These are phyloP conservation scores for Botrytis porri DNA, from an alignment of 2,329 filamentous ascomycete genomes.

Conservation along the genomic window DNA sequence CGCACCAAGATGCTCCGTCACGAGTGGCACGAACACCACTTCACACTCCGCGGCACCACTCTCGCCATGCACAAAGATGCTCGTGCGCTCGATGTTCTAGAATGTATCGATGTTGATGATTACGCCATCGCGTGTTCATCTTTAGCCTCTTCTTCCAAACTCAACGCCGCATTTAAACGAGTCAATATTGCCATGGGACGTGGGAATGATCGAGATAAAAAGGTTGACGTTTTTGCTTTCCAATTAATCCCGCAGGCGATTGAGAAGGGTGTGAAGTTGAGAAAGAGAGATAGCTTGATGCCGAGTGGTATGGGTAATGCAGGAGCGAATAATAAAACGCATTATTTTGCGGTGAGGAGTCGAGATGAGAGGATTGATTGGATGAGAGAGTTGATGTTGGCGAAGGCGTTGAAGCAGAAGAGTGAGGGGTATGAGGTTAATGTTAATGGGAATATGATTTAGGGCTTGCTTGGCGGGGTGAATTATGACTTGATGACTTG, in stretches of 20 bases:
- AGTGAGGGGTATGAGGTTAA: constrained; percentile 78
- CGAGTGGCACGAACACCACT: constrained; percentile 92
- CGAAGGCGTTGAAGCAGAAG: constrained; percentile 82
- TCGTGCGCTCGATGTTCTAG: constrained; percentile 53
- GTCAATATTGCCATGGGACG: constrained; percentile 55
- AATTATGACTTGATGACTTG: not conserved
- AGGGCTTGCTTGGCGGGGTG: not conserved
- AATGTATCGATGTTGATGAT: constrained; percentile 84
- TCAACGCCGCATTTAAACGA: constrained; percentile 82
- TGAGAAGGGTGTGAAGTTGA: constrained; percentile 48
- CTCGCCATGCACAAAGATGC: constrained; percentile 72
- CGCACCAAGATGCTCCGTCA: constrained; percentile 84
- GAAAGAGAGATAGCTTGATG: constrained; percentile 42
- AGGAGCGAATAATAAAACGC: constrained; percentile 69
- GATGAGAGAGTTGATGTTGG: constrained; percentile 92
- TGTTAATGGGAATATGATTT: constrained; percentile 77
- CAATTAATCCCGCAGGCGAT: constrained; percentile 67
- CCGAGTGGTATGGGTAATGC: constrained; percentile 4
- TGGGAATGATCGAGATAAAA: constrained; percentile 50
- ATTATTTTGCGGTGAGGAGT: constrained; percentile 87
- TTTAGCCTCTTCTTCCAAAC: constrained; percentile 68
- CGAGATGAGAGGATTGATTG: constrained; percentile 93
- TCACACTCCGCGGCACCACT: constrained; percentile 74
- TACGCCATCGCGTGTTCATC: constrained; percentile 84
- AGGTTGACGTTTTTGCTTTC: constrained; percentile 73